Percentiles rank a stretch among this genome's conserved stretches.
Conservation (phyloP, 2,329 filamentous ascomycete genomes). For the Xylariaceae sp. region DNA sequence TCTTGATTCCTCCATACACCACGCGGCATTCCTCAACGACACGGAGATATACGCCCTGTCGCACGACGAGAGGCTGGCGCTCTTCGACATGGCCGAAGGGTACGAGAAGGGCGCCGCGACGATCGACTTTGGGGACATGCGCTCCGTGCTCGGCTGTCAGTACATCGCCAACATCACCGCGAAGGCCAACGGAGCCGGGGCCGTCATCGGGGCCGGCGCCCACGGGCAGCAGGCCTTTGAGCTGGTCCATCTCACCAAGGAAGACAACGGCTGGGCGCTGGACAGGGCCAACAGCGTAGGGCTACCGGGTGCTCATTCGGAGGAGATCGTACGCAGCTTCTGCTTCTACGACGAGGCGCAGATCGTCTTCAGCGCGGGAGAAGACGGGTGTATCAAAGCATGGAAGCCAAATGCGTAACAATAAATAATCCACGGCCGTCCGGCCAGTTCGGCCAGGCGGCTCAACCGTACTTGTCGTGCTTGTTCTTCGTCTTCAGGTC, state of each 20-base stretch:
- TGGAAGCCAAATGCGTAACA: slow-evolving; percentile 37
- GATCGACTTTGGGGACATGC: slow-evolving; percentile 60
- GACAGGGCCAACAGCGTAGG: slow-evolving; percentile 48
- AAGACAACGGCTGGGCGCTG: slow-evolving; percentile 41
- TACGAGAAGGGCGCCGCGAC: slow-evolving; percentile 50
- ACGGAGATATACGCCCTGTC: slow-evolving; percentile 64
- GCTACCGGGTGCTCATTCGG: slow-evolving; percentile 55
- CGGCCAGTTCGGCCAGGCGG: slow-evolving; percentile 3
- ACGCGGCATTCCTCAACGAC: slow-evolving; percentile 60
- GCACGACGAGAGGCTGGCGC: slow-evolving; percentile 69
- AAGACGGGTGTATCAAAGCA: slow-evolving; percentile 50
- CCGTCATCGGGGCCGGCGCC: slow-evolving; percentile 56
- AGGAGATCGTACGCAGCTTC: slow-evolving; percentile 56
- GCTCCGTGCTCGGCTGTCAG: slow-evolving; percentile 58
- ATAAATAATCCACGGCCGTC: slow-evolving; percentile 6
- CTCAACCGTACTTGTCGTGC: slow-evolving; percentile 71
- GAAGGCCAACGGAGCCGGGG: slow-evolving; percentile 50
- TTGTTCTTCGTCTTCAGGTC: slow-evolving; percentile 87
- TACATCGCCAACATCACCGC: slow-evolving; percentile 63
- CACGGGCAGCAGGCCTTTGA: slow-evolving; percentile 58
- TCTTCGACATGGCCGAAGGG: slow-evolving; percentile 62
- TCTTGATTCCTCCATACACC: slow-evolving; percentile 66
- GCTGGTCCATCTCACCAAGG: slow-evolving; percentile 50
- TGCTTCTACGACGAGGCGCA: slow-evolving; percentile 56
- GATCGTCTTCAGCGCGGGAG: slow-evolving; percentile 50